phyloP scores from a whole-genome alignment of 1,139 yeast genomes.

The Kazachstania sp. region DNA sequence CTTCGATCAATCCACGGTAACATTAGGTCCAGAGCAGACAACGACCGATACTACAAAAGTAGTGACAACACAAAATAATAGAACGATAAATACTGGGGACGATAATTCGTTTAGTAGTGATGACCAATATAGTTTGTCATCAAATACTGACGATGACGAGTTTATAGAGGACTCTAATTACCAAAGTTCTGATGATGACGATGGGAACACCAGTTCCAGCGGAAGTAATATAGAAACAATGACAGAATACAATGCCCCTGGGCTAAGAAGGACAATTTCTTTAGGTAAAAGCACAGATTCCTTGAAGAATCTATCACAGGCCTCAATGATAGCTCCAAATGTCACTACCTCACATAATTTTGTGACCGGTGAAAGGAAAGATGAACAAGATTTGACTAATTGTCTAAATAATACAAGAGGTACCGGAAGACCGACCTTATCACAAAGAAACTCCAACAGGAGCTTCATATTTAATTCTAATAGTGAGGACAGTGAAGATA shows the following conservation, averaged over 20 bases:
- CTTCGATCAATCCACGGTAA: not conserved
- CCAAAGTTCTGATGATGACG: slow-evolving; percentile 29
- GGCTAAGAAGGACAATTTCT: slow-evolving; percentile 24
- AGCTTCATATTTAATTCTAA: slow-evolving; percentile 28
- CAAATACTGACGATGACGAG: slow-evolving; percentile 10
- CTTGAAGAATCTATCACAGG: slow-evolving; percentile 18
- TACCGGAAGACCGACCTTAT: not conserved
- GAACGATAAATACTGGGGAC: not conserved
- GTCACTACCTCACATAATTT: slow-evolving; percentile 20
- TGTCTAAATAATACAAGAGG: not conserved
- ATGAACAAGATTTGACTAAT: not conserved
- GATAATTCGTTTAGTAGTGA: slow-evolving; percentile 7
- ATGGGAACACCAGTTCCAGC: slow-evolving; percentile 12
- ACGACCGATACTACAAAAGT: no score
- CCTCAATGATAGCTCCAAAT: slow-evolving; percentile 6
- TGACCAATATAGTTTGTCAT: slow-evolving; percentile 22
- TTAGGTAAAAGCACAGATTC: slow-evolving; percentile 25
- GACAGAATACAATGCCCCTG: slow-evolving; percentile 8
- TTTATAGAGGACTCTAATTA: slow-evolving; percentile 35
- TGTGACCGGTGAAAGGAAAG: slow-evolving; percentile 24
- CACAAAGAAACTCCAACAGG: slow-evolving; percentile 17
- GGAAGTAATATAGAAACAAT: slow-evolving; percentile 6
- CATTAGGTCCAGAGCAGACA: not conserved
- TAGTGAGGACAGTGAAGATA: slow-evolving; percentile 17
- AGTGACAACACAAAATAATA: not conserved